A percentile compares a stretch with the other conserved stretches of the same genome.
Evolutionary conservation across 2,329 filamentous ascomycete species (phyloP).

Genomic region (Penicillium sp.): DNA sequence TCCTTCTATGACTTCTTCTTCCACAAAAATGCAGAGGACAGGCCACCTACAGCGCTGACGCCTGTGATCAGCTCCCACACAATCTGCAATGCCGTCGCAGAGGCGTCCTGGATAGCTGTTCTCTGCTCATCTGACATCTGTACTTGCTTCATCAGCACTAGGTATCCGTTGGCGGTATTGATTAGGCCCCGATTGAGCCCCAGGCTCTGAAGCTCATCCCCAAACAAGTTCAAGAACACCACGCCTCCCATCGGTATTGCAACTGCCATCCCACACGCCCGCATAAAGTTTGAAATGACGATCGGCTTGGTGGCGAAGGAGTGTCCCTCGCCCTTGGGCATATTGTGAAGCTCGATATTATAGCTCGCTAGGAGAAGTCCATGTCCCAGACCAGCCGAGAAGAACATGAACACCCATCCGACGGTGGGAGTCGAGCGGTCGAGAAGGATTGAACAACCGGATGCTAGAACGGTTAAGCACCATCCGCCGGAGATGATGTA

Average conservation of each 20-base stretch:
- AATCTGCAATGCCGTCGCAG: conserved; percentile 25
- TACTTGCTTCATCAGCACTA: conserved; percentile 21
- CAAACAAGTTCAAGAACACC: conserved; percentile 47
- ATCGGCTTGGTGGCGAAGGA: conserved; percentile 29
- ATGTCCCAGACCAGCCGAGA: conserved; percentile 45
- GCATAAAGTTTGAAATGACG: conserved; percentile 20
- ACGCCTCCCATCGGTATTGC: conserved; percentile 46
- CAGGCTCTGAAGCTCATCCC: conserved; percentile 26
- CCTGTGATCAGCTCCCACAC: conserved; percentile 33
- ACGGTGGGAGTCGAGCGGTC: conserved; percentile 34
- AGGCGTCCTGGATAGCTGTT: conserved; percentile 18
- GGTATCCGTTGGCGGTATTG: conserved; percentile 16
- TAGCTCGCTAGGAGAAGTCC: conserved; percentile 46
- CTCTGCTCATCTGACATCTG: conserved; percentile 15
- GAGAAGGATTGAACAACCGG: conserved; percentile 44
- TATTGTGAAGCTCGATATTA: conserved; percentile 45
- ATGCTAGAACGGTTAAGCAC: conserved; percentile 39
- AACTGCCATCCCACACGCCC: conserved; percentile 48
- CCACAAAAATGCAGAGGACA: conserved; percentile 26
- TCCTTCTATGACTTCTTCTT: conserved; percentile 5
- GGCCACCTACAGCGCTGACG: conserved; percentile 28
- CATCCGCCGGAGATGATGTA: conserved; percentile 50
- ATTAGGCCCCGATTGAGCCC: conserved; percentile 13
- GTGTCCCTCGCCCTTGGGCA: conserved; percentile 43
- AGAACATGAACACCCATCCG: conserved; percentile 41